A percentile compares a stretch with the other conserved stretches of the same genome.
Evolutionary conservation across 1,139 yeast species (phyloP).

Genomic region (Geotrichum citri-aurantii): DNA sequence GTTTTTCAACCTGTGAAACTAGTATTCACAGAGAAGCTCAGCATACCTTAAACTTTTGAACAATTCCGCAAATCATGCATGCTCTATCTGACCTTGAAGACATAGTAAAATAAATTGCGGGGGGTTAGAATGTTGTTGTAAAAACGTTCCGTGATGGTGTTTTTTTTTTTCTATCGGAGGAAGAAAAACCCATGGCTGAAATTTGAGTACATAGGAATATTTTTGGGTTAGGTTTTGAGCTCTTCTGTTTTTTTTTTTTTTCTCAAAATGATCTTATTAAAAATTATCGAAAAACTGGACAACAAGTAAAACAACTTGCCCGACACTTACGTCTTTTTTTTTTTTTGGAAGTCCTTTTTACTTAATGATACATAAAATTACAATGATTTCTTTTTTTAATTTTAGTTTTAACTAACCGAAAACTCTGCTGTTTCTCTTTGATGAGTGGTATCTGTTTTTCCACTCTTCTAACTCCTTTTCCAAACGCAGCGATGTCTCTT

Average conservation of each 20-base stretch:
- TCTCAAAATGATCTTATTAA: neutral
- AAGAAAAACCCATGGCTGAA: neutral
- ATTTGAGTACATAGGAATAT: neutral
- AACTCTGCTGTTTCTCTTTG: slow-evolving; percentile 6
- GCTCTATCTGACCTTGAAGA: slow-evolving; percentile 79
- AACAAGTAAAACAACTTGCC: too few relatives aligned
- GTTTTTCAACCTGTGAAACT: neutral
- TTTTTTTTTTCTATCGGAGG: neutral
- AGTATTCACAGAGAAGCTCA: neutral
- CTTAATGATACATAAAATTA: too few relatives aligned
- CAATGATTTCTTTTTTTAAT: neutral
- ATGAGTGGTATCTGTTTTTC: slow-evolving; percentile 41
- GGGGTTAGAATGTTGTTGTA: neutral
- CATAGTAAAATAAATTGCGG: slow-evolving; percentile 33
- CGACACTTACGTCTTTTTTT: too few relatives aligned
- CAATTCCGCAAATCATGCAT: slow-evolving; percentile 93
- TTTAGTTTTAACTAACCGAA: neutral
- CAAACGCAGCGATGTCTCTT: slow-evolving; percentile 49
- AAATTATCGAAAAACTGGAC: too few relatives aligned
- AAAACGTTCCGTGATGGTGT: neutral
- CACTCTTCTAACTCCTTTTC: slow-evolving; percentile 65
- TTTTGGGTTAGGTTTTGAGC: neutral
- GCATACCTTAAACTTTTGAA: slow-evolving; percentile 61
- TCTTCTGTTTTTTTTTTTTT: too few relatives aligned
- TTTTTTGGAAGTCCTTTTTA: too few relatives aligned